phyloP scores from a whole-genome alignment of 2,329 filamentous ascomycete species.

The Phyllosticta ampelicida region DNA sequence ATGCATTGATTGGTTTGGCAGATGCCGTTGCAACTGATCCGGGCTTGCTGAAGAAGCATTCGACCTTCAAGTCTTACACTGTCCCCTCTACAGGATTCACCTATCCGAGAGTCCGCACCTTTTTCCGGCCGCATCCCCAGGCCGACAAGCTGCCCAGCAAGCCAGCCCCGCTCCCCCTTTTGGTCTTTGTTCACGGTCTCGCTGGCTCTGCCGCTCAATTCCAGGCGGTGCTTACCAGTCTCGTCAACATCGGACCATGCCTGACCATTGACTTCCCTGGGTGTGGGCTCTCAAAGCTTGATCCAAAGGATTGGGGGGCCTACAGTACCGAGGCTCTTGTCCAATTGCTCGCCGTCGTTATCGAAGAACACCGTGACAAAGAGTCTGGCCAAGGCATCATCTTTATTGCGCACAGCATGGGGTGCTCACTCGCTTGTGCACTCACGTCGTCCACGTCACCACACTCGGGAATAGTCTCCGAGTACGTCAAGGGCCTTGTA shows the following conservation, averaged over 20 bases:
- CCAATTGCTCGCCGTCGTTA: conserved; percentile 62
- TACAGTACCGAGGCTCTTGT: conserved; percentile 68
- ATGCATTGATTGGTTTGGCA: conserved; percentile 11
- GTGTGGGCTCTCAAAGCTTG: conserved; percentile 70
- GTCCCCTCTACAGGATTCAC: conserved; percentile 52
- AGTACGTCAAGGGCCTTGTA: conserved; percentile 63
- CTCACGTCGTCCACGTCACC: conserved; percentile 53
- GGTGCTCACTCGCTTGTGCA: conserved; percentile 64
- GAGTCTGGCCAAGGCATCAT: conserved; percentile 60
- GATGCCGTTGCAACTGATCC: conserved; percentile 56
- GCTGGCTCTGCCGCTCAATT: conserved; percentile 92
- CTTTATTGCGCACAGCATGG: conserved; percentile 82
- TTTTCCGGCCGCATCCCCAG: conserved; percentile 73
- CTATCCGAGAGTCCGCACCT: conserved; percentile 70
- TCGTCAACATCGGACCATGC: conserved; percentile 74
- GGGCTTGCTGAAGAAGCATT: conserved; percentile 67
- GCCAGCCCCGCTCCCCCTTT: conserved; percentile 64
- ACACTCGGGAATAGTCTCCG: conserved; percentile 42
- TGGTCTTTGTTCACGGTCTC: conserved; percentile 87
- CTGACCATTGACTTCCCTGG: conserved; percentile 84
- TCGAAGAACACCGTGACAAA: conserved; percentile 60
- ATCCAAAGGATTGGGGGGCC: conserved; percentile 59
- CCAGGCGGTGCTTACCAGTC: conserved; percentile 64
- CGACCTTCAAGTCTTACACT: conserved; percentile 59
- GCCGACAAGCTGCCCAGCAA: conserved; percentile 66